phyloP scores from a whole-genome alignment of 371 early-diverging fungal species.

The Actinomortierella wolfii region DNA sequence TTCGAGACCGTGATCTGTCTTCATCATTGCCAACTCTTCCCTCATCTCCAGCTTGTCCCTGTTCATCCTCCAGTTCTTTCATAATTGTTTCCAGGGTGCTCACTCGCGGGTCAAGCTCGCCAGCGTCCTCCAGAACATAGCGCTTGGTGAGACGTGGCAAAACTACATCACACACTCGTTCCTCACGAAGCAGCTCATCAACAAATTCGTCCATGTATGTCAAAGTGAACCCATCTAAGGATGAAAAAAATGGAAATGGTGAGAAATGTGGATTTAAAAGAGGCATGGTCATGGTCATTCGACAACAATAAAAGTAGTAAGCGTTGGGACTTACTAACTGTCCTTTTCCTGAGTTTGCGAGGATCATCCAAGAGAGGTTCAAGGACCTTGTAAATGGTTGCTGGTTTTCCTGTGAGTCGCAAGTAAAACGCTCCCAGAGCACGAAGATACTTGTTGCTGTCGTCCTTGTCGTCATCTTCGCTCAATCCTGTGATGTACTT shows the following conservation, averaged over 20 bases:
- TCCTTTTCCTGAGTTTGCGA: slow-evolving; percentile 78
- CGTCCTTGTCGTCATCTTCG: slow-evolving; percentile 50
- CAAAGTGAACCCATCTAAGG: slow-evolving; percentile 60
- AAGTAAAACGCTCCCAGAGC: slow-evolving; percentile 91
- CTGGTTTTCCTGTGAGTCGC: slow-evolving; percentile 75
- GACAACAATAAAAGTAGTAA: too few species aligned
- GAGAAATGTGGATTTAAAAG: too few species aligned
- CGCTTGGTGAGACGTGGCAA: slow-evolving; percentile 85
- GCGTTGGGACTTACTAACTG: slow-evolving; percentile 51
- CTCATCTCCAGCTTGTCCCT: slow-evolving; percentile 20
- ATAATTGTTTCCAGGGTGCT: slow-evolving; percentile 84
- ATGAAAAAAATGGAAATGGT: slow-evolving; percentile 6
- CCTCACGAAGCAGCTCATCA: slow-evolving; percentile 79
- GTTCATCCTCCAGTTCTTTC: slow-evolving; percentile 66
- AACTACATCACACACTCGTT: slow-evolving; percentile 87
- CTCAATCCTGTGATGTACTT: slow-evolving; percentile 65
- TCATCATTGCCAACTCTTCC: slow-evolving; percentile 11
- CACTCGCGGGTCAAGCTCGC: slow-evolving; percentile 81
- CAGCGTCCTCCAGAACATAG: slow-evolving; percentile 83
- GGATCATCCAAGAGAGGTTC: slow-evolving; percentile 89
- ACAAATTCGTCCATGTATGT: slow-evolving; percentile 92
- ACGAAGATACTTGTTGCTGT: slow-evolving; percentile 87
- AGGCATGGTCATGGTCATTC: too few species aligned
- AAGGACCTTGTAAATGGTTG: slow-evolving; percentile 82
- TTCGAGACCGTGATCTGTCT: slow-evolving; percentile 4